A percentile compares a stretch with the other conserved stretches of the same genome.
phyloP scores from a whole-genome alignment of 441 rosid species.

The Hypseocharis bilobata region DNA sequence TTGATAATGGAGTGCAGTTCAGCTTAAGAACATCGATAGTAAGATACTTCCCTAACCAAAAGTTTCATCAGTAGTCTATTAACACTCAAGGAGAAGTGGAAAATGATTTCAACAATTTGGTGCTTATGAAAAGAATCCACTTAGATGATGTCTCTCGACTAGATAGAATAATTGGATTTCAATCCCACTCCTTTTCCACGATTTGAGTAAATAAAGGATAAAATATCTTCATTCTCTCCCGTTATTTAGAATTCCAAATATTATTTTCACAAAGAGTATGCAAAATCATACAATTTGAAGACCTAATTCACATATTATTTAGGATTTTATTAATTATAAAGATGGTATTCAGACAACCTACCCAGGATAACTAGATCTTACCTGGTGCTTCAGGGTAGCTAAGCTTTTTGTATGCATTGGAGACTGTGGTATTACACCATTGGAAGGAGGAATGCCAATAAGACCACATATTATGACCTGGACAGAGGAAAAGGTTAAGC shows the following conservation, averaged over 20 bases:
- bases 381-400: slow-evolving; percentile 74
- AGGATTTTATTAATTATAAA: background rate
- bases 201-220: background rate
- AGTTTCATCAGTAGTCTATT: background rate
- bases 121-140: background rate
- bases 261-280: background rate
- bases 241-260: background rate
- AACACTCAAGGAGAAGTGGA: background rate
- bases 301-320: background rate
- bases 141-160: background rate
- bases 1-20: background rate
- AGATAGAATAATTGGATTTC: background rate
- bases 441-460: slow-evolving; percentile 70
- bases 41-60: background rate
- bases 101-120: background rate
- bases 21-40: background rate
- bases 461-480: slow-evolving; percentile 66
- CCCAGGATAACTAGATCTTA: slow-evolving; percentile 19
- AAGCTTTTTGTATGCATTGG: slow-evolving; percentile 77
- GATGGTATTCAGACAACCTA: background rate
- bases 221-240: background rate
- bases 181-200: background rate
- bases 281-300: background rate
- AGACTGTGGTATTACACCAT: slow-evolving; percentile 76
- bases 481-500: slow-evolving; percentile 14